These are phyloP conservation scores for Aspergillus clavatus DNA, from an alignment of 2,329 filamentous ascomycete species.

Conservation along the genomic window DNA sequence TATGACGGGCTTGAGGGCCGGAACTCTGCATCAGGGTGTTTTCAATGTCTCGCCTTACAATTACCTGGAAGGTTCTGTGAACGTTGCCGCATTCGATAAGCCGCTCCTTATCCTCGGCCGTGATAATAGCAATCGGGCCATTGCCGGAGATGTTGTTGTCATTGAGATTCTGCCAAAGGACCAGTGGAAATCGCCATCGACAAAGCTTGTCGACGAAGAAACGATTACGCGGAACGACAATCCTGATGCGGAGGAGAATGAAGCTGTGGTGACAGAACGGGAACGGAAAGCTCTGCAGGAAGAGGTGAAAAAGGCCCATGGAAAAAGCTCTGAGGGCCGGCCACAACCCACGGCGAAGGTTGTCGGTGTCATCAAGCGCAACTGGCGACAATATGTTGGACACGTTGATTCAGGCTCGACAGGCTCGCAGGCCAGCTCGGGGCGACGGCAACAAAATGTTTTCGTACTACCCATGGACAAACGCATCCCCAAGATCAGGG, in stretches of 20 bases:
- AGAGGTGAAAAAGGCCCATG: slow-evolving; percentile 81
- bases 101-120: slow-evolving; percentile 81
- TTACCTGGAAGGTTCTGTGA: slow-evolving; percentile 88
- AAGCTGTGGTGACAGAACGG: slow-evolving; percentile 77
- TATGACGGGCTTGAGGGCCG: slow-evolving; percentile 87
- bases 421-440: slow-evolving; percentile 66
- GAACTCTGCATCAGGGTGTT: slow-evolving; percentile 84
- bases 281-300: slow-evolving; percentile 85
- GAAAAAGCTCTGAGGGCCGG: slow-evolving; percentile 66
- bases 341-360: slow-evolving; percentile 88
- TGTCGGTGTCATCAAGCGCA: slow-evolving; percentile 87
- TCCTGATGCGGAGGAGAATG: slow-evolving; percentile 70
- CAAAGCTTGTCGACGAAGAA: slow-evolving; percentile 93
- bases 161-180: slow-evolving; percentile 89
- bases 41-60: slow-evolving; percentile 98
- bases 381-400: slow-evolving; percentile 97
- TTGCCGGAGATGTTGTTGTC: slow-evolving; percentile 88
- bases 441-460: slow-evolving; percentile 81
- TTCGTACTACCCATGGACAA: slow-evolving; percentile 98
- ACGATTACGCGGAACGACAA: slow-evolving; percentile 89
- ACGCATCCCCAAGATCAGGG: slow-evolving; percentile 89
- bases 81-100: slow-evolving; percentile 85
- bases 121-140: slow-evolving; percentile 91
- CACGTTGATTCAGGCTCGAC: slow-evolving; percentile 87
- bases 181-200: slow-evolving; percentile 95